Conservation (phyloP, 441 rosid genomes). For the Metrosideros polymorpha region DNA sequence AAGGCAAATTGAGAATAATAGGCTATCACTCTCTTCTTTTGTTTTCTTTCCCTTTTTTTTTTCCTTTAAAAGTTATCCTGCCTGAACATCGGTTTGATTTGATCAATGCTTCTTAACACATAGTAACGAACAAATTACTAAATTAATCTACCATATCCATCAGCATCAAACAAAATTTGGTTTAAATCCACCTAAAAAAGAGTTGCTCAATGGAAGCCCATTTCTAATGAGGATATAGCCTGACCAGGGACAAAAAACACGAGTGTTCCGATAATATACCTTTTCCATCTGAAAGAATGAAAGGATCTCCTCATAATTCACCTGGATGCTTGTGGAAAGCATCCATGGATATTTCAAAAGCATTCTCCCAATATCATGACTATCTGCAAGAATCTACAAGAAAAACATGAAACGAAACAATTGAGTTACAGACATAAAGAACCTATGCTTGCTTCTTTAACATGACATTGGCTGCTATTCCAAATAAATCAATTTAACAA, state of each 20-base stretch:
- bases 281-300: conserved; percentile 43
- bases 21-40: neutral
- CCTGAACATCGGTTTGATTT: neutral
- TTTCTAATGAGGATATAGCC: neutral
- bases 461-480: neutral
- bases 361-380: conserved; percentile 46
- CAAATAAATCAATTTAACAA: neutral
- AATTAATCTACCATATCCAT: neutral
- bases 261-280: conserved; percentile 21
- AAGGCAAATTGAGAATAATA: neutral
- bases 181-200: neutral
- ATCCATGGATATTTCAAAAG: conserved; percentile 83
- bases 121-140: neutral
- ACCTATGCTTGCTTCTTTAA: neutral
- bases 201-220: neutral
- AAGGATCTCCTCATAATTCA: conserved; percentile 46
- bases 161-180: neutral
- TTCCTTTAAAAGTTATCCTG: neutral
- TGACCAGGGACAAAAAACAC: neutral
- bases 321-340: conserved; percentile 55
- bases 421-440: neutral
- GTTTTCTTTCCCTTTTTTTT: neutral
- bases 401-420: neutral
- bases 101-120: neutral
- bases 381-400: conserved; percentile 34